Evolutionary conservation across 805 yeast genomes (phyloP).

Genomic region (Yarrowia sp.): DNA sequence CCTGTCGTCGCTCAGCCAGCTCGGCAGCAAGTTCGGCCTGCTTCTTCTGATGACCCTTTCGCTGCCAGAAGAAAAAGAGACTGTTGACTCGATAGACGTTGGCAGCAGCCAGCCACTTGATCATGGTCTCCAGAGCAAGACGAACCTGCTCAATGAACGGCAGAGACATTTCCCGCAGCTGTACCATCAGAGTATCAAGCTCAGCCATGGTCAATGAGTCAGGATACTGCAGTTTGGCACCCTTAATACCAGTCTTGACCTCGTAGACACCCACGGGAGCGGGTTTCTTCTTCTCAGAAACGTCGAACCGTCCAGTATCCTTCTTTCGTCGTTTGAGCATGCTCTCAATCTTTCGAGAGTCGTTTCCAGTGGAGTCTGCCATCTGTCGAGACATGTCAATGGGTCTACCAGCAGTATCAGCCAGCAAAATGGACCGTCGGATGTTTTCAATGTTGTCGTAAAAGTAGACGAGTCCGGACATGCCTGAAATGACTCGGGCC

Average conservation of each 20-base stretch:
- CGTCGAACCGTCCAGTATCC: not conserved
- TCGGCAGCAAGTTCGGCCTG: not conserved
- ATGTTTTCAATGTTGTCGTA: slow-evolving; percentile 17
- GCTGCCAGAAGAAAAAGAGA: slow-evolving; percentile 1
- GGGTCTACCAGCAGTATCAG: not conserved
- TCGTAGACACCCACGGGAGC: slow-evolving; percentile 19
- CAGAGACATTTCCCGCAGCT: not conserved
- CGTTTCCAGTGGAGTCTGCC: slow-evolving; percentile 11
- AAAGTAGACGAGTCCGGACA: slow-evolving; percentile 9
- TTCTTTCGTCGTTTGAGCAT: slow-evolving; percentile 12
- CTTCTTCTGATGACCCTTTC: not conserved
- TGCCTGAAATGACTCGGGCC: not conserved
- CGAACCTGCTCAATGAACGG: not conserved
- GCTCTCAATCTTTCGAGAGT: not conserved
- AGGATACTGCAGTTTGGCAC: not conserved
- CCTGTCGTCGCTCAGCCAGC: not conserved
- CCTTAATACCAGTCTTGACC: not conserved
- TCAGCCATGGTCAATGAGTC: slow-evolving; percentile 2
- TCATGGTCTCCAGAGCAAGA: not conserved
- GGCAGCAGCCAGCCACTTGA: slow-evolving; percentile 22
- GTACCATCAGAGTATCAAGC: not conserved
- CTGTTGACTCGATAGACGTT: not conserved
- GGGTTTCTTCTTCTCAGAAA: not conserved
- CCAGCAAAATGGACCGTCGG: slow-evolving; percentile 4
- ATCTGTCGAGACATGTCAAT: slow-evolving; percentile 8